Evolutionary conservation across 805 yeast species (phyloP), one percentile per base, ranked within the genome.

Genomic region (Kodamaea sagamina): DNA sequence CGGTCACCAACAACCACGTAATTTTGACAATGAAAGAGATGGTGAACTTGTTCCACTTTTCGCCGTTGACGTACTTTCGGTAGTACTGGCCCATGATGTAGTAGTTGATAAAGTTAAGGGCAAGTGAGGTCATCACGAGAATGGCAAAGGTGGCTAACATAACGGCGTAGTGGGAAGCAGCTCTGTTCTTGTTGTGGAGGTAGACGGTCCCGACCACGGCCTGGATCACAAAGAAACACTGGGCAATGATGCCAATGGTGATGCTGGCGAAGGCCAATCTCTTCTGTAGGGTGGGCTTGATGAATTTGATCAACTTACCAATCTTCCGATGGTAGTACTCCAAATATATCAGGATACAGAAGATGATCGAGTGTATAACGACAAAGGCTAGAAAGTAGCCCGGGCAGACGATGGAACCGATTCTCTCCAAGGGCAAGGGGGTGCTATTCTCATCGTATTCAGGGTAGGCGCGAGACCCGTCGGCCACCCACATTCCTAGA

Each of bases 71-170:
- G 38, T 57, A 59, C 39, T 55, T 54, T n/a, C 47, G 47, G 46
- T 56, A 58, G 45, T 58, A 59, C 40, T 57, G 60, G 15, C 63
- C 63, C 63, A 59, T 57, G 41, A 59, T 57, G 45, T 57, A 59
- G 40, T 59, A 59, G 39, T 59, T 59, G 42, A 54, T 50, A 43
- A 59, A 59, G 48, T 59, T 59, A 31, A 59, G 49, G 2, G 58
- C 55, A 29, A 59, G 50, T 3, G 62, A 56, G 2, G 57, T 39
- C 56, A 59, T 51, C 3, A 59, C 51, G 28, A 59, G 48, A n/a
- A 59, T 47, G 5, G 57, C 62, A 46, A 59, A 59, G 4, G 53
- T 49, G 8, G 60, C 63, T 25, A 58, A 47, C 22, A 57, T 41
- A 8, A 50, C 49, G 10, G 61, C 63, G 28, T 58, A 58, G 43